A percentile compares a stretch with the other conserved stretches of the same genome.
Conservation (phyloP, 768 basidiomycete genomes). For the Lactarius trivialis region DNA sequence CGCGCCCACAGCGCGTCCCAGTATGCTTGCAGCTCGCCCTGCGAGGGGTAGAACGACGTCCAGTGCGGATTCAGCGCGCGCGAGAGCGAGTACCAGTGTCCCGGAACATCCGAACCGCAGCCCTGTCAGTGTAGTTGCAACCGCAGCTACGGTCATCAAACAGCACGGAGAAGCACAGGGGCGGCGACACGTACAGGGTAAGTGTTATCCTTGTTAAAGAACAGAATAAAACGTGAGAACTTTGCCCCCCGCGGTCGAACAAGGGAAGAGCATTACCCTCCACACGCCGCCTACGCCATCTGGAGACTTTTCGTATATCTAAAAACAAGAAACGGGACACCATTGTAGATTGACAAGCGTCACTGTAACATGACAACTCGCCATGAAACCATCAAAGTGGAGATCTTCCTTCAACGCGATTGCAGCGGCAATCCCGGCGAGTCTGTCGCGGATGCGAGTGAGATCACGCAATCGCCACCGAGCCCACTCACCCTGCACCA, state of each 20-base stretch:
- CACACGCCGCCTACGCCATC: slow-evolving; percentile 28
- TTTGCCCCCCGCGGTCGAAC: neutral
- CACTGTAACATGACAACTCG: slow-evolving; percentile 16
- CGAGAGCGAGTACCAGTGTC: slow-evolving; percentile 29
- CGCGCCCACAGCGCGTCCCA: slow-evolving; percentile 23
- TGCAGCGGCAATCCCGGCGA: slow-evolving; percentile 29
- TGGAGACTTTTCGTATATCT: slow-evolving; percentile 32
- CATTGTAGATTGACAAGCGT: neutral
- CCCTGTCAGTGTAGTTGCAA: slow-evolving; percentile 18
- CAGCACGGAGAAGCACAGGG: neutral
- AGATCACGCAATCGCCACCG: too few species aligned
- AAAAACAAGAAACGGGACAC: neutral
- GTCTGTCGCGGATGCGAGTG: slow-evolving; percentile 11
- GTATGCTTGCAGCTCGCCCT: slow-evolving; percentile 30
- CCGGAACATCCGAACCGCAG: slow-evolving; percentile 27
- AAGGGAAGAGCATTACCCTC: slow-evolving; percentile 19
- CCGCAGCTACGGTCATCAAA: neutral
- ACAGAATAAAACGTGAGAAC: neutral
- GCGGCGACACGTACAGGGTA: slow-evolving; percentile 24
- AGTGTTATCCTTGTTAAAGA: slow-evolving; percentile 24
- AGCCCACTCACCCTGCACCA: slow-evolving; percentile 26
- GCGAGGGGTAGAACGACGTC: slow-evolving; percentile 24
- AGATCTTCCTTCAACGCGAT: slow-evolving; percentile 31
- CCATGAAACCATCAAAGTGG: slow-evolving; percentile 29
- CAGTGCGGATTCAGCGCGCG: slow-evolving; percentile 28